phyloP scores from a whole-genome alignment of 1,139 yeast genomes.

The Cylindricascospora bacillispora region DNA sequence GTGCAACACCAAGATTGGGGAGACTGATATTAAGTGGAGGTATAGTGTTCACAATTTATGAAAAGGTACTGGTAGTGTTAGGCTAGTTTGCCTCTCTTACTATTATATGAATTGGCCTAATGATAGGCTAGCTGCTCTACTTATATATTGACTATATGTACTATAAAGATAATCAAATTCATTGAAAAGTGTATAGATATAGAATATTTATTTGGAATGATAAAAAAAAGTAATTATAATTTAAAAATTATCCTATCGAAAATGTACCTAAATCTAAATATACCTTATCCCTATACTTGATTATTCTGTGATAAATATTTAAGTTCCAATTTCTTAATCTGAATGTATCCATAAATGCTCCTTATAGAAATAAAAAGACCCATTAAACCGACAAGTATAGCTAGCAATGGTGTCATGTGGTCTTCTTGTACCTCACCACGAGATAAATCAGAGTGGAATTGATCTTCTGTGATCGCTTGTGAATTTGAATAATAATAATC shows the following conservation, averaged over 20 bases:
- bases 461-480: conserved; percentile 27
- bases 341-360: conserved; percentile 55
- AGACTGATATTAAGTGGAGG: conserved; percentile 89
- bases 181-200: too few species aligned
- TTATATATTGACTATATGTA: too few species aligned
- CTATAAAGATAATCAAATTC: too few species aligned
- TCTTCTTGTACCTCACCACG: conserved; percentile 28
- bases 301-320: conserved; percentile 8
- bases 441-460: conserved; percentile 32
- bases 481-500: conserved; percentile 26
- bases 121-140: too few species aligned
- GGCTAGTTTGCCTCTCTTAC: too few species aligned
- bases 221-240: conserved; percentile 2
- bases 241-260: too few species aligned
- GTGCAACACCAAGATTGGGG: conserved; percentile 94
- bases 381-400: conserved; percentile 27
- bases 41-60: conserved; percentile 88
- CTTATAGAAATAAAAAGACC: conserved; percentile 58
- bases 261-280: too few species aligned
- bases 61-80: conserved; percentile 62
- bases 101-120: too few species aligned
- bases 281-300: conserved; percentile 5
- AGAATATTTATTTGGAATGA: neutral
- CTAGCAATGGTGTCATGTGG: conserved; percentile 28
- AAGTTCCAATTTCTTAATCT: conserved; percentile 66